These are phyloP conservation scores for Mycena floridula DNA, from an alignment of 768 basidiomycete genomes.

Conservation along the genomic window DNA sequence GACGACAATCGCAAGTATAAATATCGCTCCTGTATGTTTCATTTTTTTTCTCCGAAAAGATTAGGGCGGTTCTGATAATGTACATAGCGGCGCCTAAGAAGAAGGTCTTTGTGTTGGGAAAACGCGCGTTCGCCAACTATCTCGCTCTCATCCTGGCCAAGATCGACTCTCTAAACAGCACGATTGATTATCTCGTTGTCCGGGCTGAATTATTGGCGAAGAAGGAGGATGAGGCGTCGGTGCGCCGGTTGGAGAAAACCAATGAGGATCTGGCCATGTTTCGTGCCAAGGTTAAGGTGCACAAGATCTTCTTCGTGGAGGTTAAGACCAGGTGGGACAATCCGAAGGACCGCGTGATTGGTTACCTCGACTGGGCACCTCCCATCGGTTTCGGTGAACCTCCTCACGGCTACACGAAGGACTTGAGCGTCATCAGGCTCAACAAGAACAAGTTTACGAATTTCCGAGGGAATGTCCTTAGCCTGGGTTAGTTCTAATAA, in stretches of 20 bases:
- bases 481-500: slow-evolving; percentile 18
- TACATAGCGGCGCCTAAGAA: slow-evolving; percentile 23
- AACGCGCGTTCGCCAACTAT: slow-evolving; percentile 19
- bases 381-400: slow-evolving; percentile 19
- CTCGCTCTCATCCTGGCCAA: slow-evolving; percentile 21
- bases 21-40: slow-evolving; percentile 21
- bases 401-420: slow-evolving; percentile 27
- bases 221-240: no score
- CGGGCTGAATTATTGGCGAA: no score
- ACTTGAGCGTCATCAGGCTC: slow-evolving; percentile 33
- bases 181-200: slow-evolving; percentile 8
- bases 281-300: slow-evolving; percentile 15
- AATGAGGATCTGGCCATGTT: slow-evolving; percentile 13
- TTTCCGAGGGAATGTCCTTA: slow-evolving; percentile 20
- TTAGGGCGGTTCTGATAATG: slow-evolving; percentile 21
- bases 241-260: slow-evolving; percentile 9
- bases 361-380: slow-evolving; percentile 31
- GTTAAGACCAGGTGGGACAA: slow-evolving; percentile 26
- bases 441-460: slow-evolving; percentile 27
- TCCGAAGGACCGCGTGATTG: slow-evolving; percentile 26
- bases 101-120: slow-evolving; percentile 29
- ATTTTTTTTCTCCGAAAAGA: slow-evolving; percentile 20
- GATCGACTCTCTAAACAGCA: slow-evolving; percentile 16
- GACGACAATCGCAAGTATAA: slow-evolving; percentile 19
- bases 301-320: slow-evolving; percentile 26